A percentile compares a stretch with the other conserved stretches of the same genome.
Conservation (phyloP, 2,329 filamentous ascomycete species). For the Pyricularia sp. region DNA sequence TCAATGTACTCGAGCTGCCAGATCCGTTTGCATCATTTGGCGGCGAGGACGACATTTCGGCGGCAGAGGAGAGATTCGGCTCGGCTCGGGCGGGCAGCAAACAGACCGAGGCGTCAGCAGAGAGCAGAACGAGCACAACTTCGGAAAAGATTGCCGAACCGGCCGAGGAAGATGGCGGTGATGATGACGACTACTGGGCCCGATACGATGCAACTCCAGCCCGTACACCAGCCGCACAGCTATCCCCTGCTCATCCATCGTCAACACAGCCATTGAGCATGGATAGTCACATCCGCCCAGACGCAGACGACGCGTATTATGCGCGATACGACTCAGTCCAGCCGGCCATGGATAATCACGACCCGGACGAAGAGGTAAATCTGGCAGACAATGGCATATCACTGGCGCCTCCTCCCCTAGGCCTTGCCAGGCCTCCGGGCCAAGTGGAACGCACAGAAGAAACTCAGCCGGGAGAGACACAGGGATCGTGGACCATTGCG, state of each 20-base stretch:
- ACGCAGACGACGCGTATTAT: slow-evolving; percentile 59
- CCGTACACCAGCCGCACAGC: slow-evolving; percentile 47
- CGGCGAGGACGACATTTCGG: slow-evolving; percentile 35
- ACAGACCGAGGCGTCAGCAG: neutral
- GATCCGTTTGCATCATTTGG: slow-evolving; percentile 41
- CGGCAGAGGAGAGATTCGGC: slow-evolving; percentile 47
- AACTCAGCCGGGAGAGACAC: slow-evolving; percentile 21
- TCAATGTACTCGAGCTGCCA: slow-evolving; percentile 45
- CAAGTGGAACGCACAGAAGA: slow-evolving; percentile 10
- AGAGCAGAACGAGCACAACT: neutral
- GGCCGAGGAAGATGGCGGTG: slow-evolving; percentile 36
- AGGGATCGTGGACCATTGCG: slow-evolving; percentile 29
- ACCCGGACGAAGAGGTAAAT: slow-evolving; percentile 53
- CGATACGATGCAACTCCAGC: slow-evolving; percentile 61
- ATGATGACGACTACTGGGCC: slow-evolving; percentile 71
- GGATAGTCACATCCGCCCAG: slow-evolving; percentile 15
- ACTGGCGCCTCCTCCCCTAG: slow-evolving; percentile 18
- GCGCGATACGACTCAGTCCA: slow-evolving; percentile 67
- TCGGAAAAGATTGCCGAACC: slow-evolving; percentile 9
- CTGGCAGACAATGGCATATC: slow-evolving; percentile 19
- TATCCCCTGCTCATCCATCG: slow-evolving; percentile 44
- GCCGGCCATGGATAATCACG: slow-evolving; percentile 67
- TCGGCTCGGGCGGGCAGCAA: neutral
- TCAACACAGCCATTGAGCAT: neutral
- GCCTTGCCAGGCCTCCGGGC: slow-evolving; percentile 14